Evolutionary conservation across 2,329 filamentous ascomycete species (phyloP), one percentile per base, ranked within the genome.

Genomic region (Ceratocystis cubensis): DNA sequence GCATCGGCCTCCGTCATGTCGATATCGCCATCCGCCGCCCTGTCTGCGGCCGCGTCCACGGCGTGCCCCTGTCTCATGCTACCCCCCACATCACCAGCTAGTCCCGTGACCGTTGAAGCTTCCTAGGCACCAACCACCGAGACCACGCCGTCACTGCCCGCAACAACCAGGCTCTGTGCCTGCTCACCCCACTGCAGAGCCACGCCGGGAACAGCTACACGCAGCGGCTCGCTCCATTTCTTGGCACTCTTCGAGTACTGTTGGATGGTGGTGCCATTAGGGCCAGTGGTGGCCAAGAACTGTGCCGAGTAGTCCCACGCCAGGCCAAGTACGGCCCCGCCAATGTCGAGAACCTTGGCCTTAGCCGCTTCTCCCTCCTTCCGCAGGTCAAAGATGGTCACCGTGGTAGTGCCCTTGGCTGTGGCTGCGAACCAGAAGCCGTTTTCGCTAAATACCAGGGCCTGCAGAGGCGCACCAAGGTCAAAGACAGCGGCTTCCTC

Each of bases 231-330:
- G 57, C 86, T 88, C 94, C 94, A 99, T 67, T 83, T 81, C 82
- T 96, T 99, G 69, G 84, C 82, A 64, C 85, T 80, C 81, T 97
- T 99, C 69, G 84, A 82, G 76, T 95, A 99, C 72, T 96, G 88
- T 75, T 94, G 90, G 50, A 99, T 89, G 4, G 88, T 89, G 61
- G 96, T 79, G 33, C 91, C 91, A 57, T 87, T 85, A 3, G 87
- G 82, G 5, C 93, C 93, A 3, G 85, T 89, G 13, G 88, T 88
- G 30, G 92, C 89, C 65, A 99, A 80, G 78, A 89, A 99, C 76
- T 96, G 93, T 56, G 92, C 93, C 5, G 89, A 94, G 78, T 96
- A 96, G 74, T 99, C 94, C 92, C 92, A 99, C 62, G 82, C 81
- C 70, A 96, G 81, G 50, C 83, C 85, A 69, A 88, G 83, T 61